A percentile compares a stretch with the other conserved stretches of the same genome.
phyloP scores from a whole-genome alignment of 176 grass and related monocot species.

The Bolboschoenus planiculmis region DNA sequence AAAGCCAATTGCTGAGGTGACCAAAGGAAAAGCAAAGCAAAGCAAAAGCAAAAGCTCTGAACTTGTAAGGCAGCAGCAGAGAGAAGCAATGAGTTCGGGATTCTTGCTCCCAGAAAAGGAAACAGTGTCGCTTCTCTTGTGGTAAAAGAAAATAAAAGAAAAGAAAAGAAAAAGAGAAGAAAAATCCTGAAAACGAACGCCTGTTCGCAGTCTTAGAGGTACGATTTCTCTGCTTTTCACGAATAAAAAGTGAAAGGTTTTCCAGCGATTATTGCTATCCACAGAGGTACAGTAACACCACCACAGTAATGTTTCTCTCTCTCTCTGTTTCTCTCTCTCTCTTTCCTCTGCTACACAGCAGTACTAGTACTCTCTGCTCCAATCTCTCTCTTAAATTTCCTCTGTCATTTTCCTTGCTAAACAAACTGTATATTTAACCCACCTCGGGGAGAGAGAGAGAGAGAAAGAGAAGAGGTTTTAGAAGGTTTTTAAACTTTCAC shows the following conservation, averaged over 20 bases:
- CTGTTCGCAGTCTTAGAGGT: not conserved
- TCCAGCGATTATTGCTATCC: conserved; percentile 19
- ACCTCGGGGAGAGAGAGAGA: not conserved
- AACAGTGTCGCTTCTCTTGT: conserved; percentile 32
- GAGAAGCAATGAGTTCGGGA: conserved; percentile 26
- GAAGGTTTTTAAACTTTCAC: not conserved
- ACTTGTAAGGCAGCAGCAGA: conserved; percentile 20
- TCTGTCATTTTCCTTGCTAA: not conserved
- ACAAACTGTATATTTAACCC: conserved; percentile 3
- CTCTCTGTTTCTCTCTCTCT: not conserved
- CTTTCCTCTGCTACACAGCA: not conserved
- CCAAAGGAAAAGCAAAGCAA: conserved; percentile 34
- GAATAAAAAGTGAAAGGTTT: conserved; percentile 32
- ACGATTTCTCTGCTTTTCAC: conserved; percentile 22
- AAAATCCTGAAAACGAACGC: conserved; percentile 2
- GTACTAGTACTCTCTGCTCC: conserved; percentile 16
- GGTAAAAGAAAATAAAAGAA: conserved; percentile 21
- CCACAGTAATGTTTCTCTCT: conserved; percentile 15
- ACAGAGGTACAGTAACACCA: conserved; percentile 14
- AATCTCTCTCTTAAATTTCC: not conserved
- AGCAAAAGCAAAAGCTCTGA: conserved; percentile 29
- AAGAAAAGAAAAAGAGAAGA: conserved; percentile 14
- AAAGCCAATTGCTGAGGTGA: conserved; percentile 39
- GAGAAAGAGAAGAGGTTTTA: not conserved
- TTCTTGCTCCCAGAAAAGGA: conserved; percentile 47